Evolutionary conservation across 805 yeast species (phyloP), one percentile per base, ranked within the genome.

Genomic region (Citeromyces nyonsensis): DNA sequence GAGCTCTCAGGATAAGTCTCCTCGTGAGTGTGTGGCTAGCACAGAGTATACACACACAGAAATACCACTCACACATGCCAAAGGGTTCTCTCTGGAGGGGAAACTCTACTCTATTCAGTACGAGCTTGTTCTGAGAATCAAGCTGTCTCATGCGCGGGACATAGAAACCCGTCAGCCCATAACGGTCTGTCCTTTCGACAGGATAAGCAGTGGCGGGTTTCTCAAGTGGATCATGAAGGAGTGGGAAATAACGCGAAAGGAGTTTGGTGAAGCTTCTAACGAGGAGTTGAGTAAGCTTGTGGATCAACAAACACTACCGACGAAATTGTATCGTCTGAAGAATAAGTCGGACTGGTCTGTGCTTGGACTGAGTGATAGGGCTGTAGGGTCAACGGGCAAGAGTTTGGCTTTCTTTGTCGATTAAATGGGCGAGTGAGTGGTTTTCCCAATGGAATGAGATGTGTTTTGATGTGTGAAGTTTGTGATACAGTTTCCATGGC

Each of bases 361-460:
- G 12, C n/a, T 27, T 14, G 29, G 29, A 18, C 29, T 27, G 20
- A 27, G 29, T 4, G 18, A 27, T 14, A 15, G 29, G 9, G 13
- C 29, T 10, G 20, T 27, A 12, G 29, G 29, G 15, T 15, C 20
- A 10, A 27, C 29, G 18, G 29, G 29, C 4, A 27, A 27, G 15
- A 14, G 13, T 27, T 12, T 27, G 29, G 18, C 20, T 10, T 18
- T 14, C 10, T 15, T 27, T 12, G 7, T 27, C 11, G 29, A 27
- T 7, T 27, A 27, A 9, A 6, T 14, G 29, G 22, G 6, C 5
- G 22, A 18, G 22, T 5, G n/a, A n/a, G n/a, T n/a, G n/a, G n/a
- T n/a, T n/a, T n/a, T n/a, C n/a, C n/a, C n/a, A n/a, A n/a, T n/a
- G n/a, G n/a, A n/a, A n/a, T n/a, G n/a, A n/a, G n/a, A n/a, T n/a